phyloP scores from a whole-genome alignment of 2,329 filamentous ascomycete species.

The Exophiala oligosperma region DNA sequence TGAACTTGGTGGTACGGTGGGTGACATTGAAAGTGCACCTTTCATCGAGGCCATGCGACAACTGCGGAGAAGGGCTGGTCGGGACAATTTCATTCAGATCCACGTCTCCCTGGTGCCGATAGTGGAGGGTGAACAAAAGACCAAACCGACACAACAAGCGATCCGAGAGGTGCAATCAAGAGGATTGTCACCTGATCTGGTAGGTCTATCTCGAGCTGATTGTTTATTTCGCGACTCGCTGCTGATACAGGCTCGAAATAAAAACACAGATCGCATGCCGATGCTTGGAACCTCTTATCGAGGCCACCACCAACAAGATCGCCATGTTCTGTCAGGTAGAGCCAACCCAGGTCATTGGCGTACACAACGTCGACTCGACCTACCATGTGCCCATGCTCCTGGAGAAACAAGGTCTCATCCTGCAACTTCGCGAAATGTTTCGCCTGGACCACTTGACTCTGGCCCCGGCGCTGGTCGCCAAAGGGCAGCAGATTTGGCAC shows the following conservation, averaged over 20 bases:
- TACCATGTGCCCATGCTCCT: conserved; percentile 96
- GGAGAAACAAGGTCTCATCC: conserved; percentile 73
- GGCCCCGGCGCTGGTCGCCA: conserved; percentile 55
- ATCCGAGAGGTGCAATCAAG: conserved; percentile 81
- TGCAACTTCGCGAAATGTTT: conserved; percentile 65
- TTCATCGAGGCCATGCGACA: conserved; percentile 87
- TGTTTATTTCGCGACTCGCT: conserved; percentile 9
- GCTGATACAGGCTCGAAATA: conserved; percentile 8
- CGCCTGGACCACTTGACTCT: conserved; percentile 61
- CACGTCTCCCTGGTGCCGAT: conserved; percentile 87
- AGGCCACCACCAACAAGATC: conserved; percentile 78
- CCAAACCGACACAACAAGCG: conserved; percentile 92
- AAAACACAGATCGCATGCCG: conserved; percentile 78
- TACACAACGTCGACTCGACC: conserved; percentile 83
- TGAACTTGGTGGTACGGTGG: conserved; percentile 57
- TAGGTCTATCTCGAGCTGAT: conserved; percentile 38
- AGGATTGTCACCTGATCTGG: conserved; percentile 70
- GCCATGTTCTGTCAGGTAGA: conserved; percentile 88
- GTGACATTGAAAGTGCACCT: conserved; percentile 83
- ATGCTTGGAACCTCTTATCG: conserved; percentile 74
- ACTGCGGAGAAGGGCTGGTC: conserved; percentile 69
- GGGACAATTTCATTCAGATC: conserved; percentile 82
- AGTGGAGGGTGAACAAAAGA: conserved; percentile 79
- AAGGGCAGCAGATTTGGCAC: conserved; percentile 71
- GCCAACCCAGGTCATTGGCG: conserved; percentile 77